Base-by-base conservation (phyloP, 2,329 filamentous ascomycete genomes). In the Periconia sp. region DNA sequence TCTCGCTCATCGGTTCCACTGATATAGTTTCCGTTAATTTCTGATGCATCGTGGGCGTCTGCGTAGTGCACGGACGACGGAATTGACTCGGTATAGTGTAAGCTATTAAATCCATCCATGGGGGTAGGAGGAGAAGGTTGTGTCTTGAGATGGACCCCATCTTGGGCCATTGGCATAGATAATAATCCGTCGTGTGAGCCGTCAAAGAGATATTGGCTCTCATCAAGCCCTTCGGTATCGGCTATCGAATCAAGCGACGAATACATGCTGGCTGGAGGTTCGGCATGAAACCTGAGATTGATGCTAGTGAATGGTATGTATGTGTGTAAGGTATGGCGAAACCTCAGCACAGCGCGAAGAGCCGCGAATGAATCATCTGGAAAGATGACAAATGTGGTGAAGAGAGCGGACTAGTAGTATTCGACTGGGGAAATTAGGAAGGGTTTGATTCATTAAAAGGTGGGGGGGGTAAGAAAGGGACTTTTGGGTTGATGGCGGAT, bases 51-150 rank as follows among this genome's bases (percentile, higher is more conserved):
- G 51, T 68, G 68, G 45, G 59, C 57, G 53, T 75, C 71, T 53
- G 68, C 68, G 50, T 70, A 70, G 56, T 74, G 73, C 61, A 72
- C 65, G 58, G 73, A 75, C 54, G 73, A 75, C 54, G 69, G 60
- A 52, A 64, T 67, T 27, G 73, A 75, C 61, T 74, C 72, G 62
- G 68, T 67, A 67, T 74, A 75, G 53, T 63, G 70, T 53, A 74
- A 56, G 59, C 66, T 66, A 61, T 70, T 66, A 63, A 74, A 68
- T 56, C 63, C 65, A 49, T 66, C 53, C 55, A 72, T 69, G 31
- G 68, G 58, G 50, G 63, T 55, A 20, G 56, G 50, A 47, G 55
- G 50, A 55, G 62, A 59, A 45, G 65, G 62, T 48, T 63, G 58
- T 50, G 59, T 58, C 60, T 74, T 75, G 53, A 73, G 51, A 57